Evolutionary conservation across 2,329 filamentous ascomycete species (phyloP).

Genomic region (Didymosphaeria variabile): DNA sequence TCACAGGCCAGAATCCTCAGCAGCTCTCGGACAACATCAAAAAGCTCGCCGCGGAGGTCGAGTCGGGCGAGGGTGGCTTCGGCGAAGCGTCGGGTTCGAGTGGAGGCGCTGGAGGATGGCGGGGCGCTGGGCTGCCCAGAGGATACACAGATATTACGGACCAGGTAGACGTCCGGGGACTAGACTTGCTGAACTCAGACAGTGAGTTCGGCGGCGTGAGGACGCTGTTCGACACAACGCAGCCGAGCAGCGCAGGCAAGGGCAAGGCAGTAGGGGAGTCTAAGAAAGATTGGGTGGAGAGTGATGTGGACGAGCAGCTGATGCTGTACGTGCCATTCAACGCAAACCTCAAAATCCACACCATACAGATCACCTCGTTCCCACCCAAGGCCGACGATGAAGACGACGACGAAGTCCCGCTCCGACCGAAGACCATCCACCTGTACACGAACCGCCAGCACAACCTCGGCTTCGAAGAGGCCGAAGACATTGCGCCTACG

Average conservation of each 20-base stretch:
- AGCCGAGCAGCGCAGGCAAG: slow-evolving; percentile 66
- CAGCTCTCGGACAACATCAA: slow-evolving; percentile 76
- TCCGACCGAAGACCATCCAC: slow-evolving; percentile 83
- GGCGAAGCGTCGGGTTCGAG: slow-evolving; percentile 55
- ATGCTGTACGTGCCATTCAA: slow-evolving; percentile 93
- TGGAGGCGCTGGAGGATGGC: slow-evolving; percentile 67
- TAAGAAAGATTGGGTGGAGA: slow-evolving; percentile 85
- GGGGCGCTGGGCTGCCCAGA: slow-evolving; percentile 76
- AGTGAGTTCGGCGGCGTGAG: slow-evolving; percentile 76
- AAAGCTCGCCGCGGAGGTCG: slow-evolving; percentile 73
- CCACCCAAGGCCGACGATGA: slow-evolving; percentile 61
- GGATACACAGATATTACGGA: slow-evolving; percentile 86
- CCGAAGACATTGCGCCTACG: slow-evolving; percentile 82
- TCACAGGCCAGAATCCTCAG: slow-evolving; percentile 76
- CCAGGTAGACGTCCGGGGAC: slow-evolving; percentile 77
- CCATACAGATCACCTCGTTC: slow-evolving; percentile 83
- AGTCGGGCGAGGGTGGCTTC: slow-evolving; percentile 55
- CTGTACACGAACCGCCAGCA: slow-evolving; percentile 89
- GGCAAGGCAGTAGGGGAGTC: slow-evolving; percentile 66
- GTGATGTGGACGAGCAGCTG: slow-evolving; percentile 95
- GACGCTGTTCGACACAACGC: slow-evolving; percentile 73
- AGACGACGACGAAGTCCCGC: slow-evolving; percentile 77
- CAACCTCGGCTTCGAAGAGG: slow-evolving; percentile 94
- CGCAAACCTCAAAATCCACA: slow-evolving; percentile 87
- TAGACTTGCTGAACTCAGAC: slow-evolving; percentile 90